Evolutionary conservation across 164 flowering plant genomes (phyloP).

Genomic region (Macadamia integrifolia): DNA sequence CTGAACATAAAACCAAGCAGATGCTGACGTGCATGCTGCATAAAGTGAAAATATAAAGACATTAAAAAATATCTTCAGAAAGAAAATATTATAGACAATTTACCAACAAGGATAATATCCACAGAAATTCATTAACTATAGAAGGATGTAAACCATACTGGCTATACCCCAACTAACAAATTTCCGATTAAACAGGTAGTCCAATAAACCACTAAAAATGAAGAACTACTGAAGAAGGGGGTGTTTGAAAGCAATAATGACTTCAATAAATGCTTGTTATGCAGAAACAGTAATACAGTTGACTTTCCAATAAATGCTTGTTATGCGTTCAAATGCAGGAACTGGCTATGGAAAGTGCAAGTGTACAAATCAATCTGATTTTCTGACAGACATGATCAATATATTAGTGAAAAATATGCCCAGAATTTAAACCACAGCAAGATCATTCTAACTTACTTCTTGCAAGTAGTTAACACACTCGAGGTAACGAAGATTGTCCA

Average conservation of each 20-base stretch:
- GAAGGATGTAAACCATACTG: too few relatives aligned
- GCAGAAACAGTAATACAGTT: too few relatives aligned
- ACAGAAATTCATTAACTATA: too few relatives aligned
- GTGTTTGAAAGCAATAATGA: too few relatives aligned
- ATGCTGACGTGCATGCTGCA: conserved; percentile 87
- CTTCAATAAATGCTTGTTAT: too few relatives aligned
- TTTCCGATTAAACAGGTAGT: too few relatives aligned
- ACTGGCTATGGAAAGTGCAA: not conserved
- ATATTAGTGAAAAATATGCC: not conserved
- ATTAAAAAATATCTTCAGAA: conserved; percentile 1
- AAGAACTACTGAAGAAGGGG: too few relatives aligned
- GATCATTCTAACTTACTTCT: conserved; percentile 53
- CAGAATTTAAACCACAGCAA: not conserved
- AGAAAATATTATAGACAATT: not conserved
- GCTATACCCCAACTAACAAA: too few relatives aligned
- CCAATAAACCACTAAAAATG: too few relatives aligned
- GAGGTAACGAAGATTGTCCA: conserved; percentile 63
- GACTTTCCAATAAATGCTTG: too few relatives aligned
- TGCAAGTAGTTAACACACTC: conserved; percentile 88
- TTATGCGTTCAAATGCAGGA: not conserved
- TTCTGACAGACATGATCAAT: not conserved
- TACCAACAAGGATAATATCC: too few relatives aligned
- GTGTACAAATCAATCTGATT: not conserved
- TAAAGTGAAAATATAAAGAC: conserved; percentile 4
- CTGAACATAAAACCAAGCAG: conserved; percentile 84